Conservation (phyloP, 2,329 filamentous ascomycete species). For the Didymella pinodella region DNA sequence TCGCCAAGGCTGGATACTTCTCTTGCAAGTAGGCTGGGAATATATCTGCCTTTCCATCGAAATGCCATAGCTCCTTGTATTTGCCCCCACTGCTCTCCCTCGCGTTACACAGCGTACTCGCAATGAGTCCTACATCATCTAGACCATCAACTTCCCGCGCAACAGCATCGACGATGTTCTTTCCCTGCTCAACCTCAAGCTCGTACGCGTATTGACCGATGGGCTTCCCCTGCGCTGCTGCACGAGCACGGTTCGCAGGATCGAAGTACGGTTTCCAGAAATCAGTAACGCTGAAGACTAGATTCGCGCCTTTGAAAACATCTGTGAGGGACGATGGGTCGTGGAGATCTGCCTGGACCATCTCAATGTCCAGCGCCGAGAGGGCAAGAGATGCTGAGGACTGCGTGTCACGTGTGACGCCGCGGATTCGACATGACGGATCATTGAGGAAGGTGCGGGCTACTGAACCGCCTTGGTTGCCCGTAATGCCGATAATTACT, state of each 20-base stretch:
- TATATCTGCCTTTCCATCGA: not conserved
- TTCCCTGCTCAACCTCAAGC: not conserved
- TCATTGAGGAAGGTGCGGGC: constrained; percentile 50
- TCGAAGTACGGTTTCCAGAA: not conserved
- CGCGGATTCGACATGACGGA: constrained; percentile 37
- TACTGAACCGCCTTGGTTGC: constrained; percentile 39
- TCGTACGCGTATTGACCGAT: not conserved
- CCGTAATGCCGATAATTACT: constrained; percentile 38
- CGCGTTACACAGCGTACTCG: not conserved
- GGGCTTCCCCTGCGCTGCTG: not conserved
- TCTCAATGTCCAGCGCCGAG: constrained; percentile 47
- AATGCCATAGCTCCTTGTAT: not conserved
- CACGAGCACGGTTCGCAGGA: not conserved
- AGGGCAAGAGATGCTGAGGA: constrained; percentile 31
- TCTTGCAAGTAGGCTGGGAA: not conserved
- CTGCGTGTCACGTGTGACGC: constrained; percentile 54
- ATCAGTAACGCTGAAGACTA: not conserved
- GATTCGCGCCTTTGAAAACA: not conserved
- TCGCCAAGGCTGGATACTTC: not conserved
- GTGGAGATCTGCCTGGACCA: constrained; percentile 22
- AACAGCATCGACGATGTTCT: not conserved
- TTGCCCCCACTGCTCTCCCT: not conserved
- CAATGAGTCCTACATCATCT: not conserved
- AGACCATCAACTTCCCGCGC: not conserved
- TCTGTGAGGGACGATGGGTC: not conserved